A percentile compares a stretch with the other conserved stretches of the same genome.
Evolutionary conservation across 2,329 filamentous ascomycete genomes (phyloP).

Genomic region (Trichoderma sp.): DNA sequence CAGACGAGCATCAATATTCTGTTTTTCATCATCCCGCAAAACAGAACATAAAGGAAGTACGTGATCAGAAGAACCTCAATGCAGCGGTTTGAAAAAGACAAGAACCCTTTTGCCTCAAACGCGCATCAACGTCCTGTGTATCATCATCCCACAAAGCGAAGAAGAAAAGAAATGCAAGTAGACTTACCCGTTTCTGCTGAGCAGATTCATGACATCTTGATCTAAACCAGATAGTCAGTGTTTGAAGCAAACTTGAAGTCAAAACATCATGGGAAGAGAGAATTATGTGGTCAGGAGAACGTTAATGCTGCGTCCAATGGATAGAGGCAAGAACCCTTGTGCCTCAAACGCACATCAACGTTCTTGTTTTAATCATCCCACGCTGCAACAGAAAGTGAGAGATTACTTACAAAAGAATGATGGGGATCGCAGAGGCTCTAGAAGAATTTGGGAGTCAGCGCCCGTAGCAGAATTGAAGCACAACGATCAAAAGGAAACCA

Average conservation of each 20-base stretch:
- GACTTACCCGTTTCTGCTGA: neutral
- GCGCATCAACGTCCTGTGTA: too few relatives aligned
- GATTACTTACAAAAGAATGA: neutral
- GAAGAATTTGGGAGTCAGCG: neutral
- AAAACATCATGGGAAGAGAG: neutral
- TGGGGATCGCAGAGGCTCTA: neutral
- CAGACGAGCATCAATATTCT: neutral
- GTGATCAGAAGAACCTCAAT: too few relatives aligned
- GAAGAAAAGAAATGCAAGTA: neutral
- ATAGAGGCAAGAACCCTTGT: neutral
- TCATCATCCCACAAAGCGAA: neutral
- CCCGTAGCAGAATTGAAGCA: neutral
- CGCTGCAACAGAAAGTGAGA: too few relatives aligned
- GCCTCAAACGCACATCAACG: neutral
- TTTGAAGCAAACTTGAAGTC: neutral
- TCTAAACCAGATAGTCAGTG: neutral
- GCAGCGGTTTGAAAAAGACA: too few relatives aligned
- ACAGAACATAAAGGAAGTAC: too few relatives aligned
- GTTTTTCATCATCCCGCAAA: neutral
- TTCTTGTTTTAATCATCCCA: neutral
- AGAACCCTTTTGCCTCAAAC: too few relatives aligned
- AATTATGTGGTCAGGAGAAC: neutral
- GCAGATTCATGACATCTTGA: neutral
- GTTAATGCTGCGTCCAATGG: neutral
- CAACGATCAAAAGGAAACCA: neutral